Evolutionary conservation across 176 grass and related monocot species (phyloP).

Genomic region (Stipa capillata): DNA sequence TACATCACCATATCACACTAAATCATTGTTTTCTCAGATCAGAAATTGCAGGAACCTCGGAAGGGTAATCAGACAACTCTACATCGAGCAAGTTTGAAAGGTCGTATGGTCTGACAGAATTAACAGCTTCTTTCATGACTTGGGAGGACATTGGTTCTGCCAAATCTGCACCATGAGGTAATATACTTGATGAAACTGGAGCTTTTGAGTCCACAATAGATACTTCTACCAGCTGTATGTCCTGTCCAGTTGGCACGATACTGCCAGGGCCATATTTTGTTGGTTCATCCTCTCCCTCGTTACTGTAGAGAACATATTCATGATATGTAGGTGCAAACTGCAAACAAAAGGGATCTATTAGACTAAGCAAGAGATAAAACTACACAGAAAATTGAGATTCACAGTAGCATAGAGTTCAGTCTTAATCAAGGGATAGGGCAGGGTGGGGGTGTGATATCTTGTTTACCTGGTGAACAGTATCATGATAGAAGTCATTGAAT

Average conservation of each 20-base stretch:
- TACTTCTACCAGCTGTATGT: slow-evolving; percentile 46
- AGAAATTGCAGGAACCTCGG: slow-evolving; percentile 36
- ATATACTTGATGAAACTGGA: slow-evolving; percentile 7
- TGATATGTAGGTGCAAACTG: slow-evolving; percentile 94
- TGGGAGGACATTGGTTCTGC: slow-evolving; percentile 47
- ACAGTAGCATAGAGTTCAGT: neutral
- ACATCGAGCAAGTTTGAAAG: slow-evolving; percentile 34
- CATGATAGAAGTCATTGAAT: slow-evolving; percentile 89
- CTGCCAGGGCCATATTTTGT: slow-evolving; percentile 69
- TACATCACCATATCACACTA: neutral
- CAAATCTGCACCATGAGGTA: slow-evolving; percentile 19
- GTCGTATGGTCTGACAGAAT: slow-evolving; percentile 32
- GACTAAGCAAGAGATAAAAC: neutral
- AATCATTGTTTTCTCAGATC: slow-evolving; percentile 16
- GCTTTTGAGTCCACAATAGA: slow-evolving; percentile 13
- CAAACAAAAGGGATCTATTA: neutral
- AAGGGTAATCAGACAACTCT: slow-evolving; percentile 45
- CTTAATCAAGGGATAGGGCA: neutral
- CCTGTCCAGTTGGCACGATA: slow-evolving; percentile 47
- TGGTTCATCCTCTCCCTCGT: slow-evolving; percentile 36
- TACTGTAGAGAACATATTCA: slow-evolving; percentile 88
- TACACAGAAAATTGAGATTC: neutral
- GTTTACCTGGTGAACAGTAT: slow-evolving; percentile 91
- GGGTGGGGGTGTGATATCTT: neutral
- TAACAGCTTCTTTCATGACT: slow-evolving; percentile 26